These are phyloP conservation scores for Blastobotrys elegans DNA, from an alignment of 1,139 yeast species.

Conservation along the genomic window DNA sequence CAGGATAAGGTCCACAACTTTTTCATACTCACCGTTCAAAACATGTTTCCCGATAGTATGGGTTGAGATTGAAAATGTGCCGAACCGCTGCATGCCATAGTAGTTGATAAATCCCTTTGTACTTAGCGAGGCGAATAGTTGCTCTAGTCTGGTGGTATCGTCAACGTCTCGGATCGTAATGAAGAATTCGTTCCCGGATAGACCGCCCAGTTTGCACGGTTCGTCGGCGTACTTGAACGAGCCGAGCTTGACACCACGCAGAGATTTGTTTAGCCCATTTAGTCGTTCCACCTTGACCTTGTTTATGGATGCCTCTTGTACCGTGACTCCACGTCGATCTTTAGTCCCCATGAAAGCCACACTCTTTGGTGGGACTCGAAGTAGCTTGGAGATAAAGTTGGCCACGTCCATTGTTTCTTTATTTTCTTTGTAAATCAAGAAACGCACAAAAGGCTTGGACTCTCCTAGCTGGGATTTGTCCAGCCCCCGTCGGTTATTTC, in stretches of 20 bases:
- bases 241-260: slow-evolving; percentile 72
- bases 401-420: slow-evolving; percentile 98
- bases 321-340: slow-evolving; percentile 93
- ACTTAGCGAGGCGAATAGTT: slow-evolving; percentile 55
- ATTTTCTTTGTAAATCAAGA: slow-evolving; percentile 85
- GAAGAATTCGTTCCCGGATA: slow-evolving; percentile 80
- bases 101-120: slow-evolving; percentile 83
- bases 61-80: slow-evolving; percentile 89
- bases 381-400: slow-evolving; percentile 60
- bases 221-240: slow-evolving; percentile 64
- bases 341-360: slow-evolving; percentile 91
- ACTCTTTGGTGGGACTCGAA: slow-evolving; percentile 64
- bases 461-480: slow-evolving; percentile 35
- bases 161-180: slow-evolving; percentile 75
- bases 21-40: slow-evolving; percentile 69
- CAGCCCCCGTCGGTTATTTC: slow-evolving; percentile 26
- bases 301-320: slow-evolving; percentile 71
- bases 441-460: slow-evolving; percentile 44
- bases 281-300: slow-evolving; percentile 75
- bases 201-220: slow-evolving; percentile 70
- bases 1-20: slow-evolving; percentile 70
- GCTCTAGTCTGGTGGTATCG: slow-evolving; percentile 20
- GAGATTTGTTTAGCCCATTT: slow-evolving; percentile 65
- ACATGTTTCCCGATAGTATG: slow-evolving; percentile 76
- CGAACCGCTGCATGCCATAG: slow-evolving; percentile 96